phyloP scores from a whole-genome alignment of 2,329 filamentous ascomycete species.

The Cordyceps tenuipes region DNA sequence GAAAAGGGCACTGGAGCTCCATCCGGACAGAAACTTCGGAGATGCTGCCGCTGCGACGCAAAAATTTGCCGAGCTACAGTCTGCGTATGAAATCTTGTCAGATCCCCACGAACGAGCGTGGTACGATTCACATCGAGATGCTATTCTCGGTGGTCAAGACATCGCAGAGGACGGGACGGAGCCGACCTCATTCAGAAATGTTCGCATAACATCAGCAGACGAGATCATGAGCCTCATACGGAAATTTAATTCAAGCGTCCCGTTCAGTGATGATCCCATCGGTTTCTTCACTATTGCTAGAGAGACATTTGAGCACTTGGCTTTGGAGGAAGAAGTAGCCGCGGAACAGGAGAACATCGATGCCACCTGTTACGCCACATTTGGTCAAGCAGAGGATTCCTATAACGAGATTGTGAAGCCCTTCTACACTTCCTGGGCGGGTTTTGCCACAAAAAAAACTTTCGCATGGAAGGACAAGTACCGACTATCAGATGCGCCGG shows the following conservation, averaged over 20 bases:
- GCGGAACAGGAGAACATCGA: slow-evolving; percentile 59
- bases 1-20: slow-evolving; percentile 81
- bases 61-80: slow-evolving; percentile 84
- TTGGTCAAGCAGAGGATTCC: slow-evolving; percentile 66
- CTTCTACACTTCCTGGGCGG: slow-evolving; percentile 76
- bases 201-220: slow-evolving; percentile 68
- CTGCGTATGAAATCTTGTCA: slow-evolving; percentile 91
- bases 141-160: slow-evolving; percentile 65
- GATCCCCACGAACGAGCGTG: slow-evolving; percentile 92
- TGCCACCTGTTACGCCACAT: slow-evolving; percentile 65
- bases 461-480: slow-evolving; percentile 89
- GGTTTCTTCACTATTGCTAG: slow-evolving; percentile 80
- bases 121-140: slow-evolving; percentile 92
- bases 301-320: slow-evolving; percentile 71
- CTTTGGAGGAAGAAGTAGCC: slow-evolving; percentile 69
- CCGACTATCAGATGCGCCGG: slow-evolving; percentile 74
- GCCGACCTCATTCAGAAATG: slow-evolving; percentile 56
- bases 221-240: slow-evolving; percentile 73
- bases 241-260: slow-evolving; percentile 68
- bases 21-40: slow-evolving; percentile 88
- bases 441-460: slow-evolving; percentile 74
- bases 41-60: slow-evolving; percentile 76
- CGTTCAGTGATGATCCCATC: slow-evolving; percentile 68
- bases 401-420: slow-evolving; percentile 69
- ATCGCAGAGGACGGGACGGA: slow-evolving; percentile 34